Base-by-base conservation (phyloP, 805 yeast genomes). In the Candida jianshihensis region DNA sequence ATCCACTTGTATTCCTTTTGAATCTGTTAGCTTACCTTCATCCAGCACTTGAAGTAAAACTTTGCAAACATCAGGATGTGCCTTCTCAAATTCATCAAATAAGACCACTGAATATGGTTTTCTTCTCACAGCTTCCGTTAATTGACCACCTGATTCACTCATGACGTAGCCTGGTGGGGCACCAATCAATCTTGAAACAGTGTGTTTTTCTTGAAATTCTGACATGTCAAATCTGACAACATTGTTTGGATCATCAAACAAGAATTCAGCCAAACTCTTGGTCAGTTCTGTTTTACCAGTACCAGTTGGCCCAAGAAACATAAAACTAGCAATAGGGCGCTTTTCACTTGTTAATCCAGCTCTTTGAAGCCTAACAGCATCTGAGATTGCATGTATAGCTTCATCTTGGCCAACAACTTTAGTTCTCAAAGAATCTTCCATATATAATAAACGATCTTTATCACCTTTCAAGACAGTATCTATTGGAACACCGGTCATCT, bases 141-240 rank as follows among this genome's bases (percentile, higher is more conserved):
- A 68, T 60, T 92, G 97, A 35, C 98, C 98, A 56, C 88, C 84
- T 27, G 75, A 66, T 54, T 90, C 98, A 62, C 88, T 89, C 36
- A 96, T 92, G 17, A 90, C 96, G 57, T 90, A 90, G 7, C 97
- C 97, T 21, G 98, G 98, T 5, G 98, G 98, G 1, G 97, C 92
- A 35, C 98, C 98, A 49, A 90, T 88, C 44, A 90, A 71, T 44
- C 97, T 75, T 31, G 96, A 81, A 6, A 92, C 79, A 0, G 95
- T 72, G 60, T 88, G 96, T 56, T 84, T 83, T 56, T 90, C 98
- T 63, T 90, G 97, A 60, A 92, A 90, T 59, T 90, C 98, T 16
- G 96, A 85, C 98, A 92, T 92, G 60, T 90, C 98, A 57, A 90
- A 90, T 49, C 98, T 70, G 18, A 89, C 77, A 25, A 90, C 88